Evolutionary conservation across 306 rosid genomes (phyloP).

Genomic region (Macrotyloma uniflorum): DNA sequence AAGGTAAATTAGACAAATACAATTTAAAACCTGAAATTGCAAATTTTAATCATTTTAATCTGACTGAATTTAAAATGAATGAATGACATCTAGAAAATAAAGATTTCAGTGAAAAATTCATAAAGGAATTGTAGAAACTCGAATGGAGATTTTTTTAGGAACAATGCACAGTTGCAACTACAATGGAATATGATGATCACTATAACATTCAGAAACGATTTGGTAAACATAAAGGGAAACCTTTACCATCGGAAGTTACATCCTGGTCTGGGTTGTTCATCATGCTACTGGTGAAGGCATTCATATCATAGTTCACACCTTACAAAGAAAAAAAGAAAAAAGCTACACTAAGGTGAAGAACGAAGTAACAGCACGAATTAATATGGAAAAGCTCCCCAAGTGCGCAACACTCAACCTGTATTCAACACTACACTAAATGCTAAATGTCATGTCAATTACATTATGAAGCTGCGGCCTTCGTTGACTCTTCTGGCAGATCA

Average conservation of each 20-base stretch:
- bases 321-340: conserved; percentile 21
- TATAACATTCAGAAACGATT: background rate
- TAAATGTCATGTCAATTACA: conserved; percentile 34
- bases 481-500: conserved; percentile 87
- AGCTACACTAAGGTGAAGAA: conserved; percentile 26
- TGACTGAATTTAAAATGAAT: too few relatives aligned
- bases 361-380: conserved; percentile 16
- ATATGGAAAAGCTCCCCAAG: conserved; percentile 11
- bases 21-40: too few relatives aligned
- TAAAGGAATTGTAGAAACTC: background rate
- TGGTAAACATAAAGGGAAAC: conserved; percentile 3
- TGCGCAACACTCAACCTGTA: conserved; percentile 21
- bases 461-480: conserved; percentile 55
- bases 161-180: background rate
- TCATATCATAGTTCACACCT: conserved; percentile 14
- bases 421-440: conserved; percentile 28
- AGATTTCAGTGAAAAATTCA: too few relatives aligned
- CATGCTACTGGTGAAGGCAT: conserved; percentile 22
- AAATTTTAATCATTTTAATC: too few relatives aligned
- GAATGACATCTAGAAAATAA: too few relatives aligned
- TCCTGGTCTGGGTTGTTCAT: background rate
- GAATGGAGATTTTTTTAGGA: background rate
- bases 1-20: too few relatives aligned
- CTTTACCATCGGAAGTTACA: conserved; percentile 9
- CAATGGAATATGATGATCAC: background rate